These are phyloP conservation scores for Ceratocystis ficicola DNA, from an alignment of 2,329 filamentous ascomycete genomes.

Conservation along the genomic window DNA sequence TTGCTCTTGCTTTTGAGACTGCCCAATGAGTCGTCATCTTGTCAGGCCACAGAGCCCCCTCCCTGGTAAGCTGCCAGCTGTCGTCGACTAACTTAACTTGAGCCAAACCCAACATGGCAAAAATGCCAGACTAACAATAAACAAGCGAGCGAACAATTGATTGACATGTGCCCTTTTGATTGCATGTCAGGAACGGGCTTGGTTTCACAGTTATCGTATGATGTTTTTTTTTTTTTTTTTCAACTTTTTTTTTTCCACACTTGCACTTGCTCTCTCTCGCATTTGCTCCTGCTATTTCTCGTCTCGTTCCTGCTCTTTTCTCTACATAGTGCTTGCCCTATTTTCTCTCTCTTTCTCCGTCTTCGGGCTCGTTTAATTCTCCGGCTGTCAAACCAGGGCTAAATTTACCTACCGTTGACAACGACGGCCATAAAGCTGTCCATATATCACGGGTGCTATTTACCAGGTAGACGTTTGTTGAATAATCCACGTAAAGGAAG, in stretches of 20 bases:
- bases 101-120: neutral
- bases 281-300: neutral
- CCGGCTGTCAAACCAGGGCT: slow-evolving; percentile 9
- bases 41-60: neutral
- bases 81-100: neutral
- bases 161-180: neutral
- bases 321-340: neutral
- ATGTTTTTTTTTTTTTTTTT: neutral
- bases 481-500: neutral
- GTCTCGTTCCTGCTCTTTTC: neutral
- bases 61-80: neutral
- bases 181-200: slow-evolving; percentile 7
- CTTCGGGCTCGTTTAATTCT: slow-evolving; percentile 8
- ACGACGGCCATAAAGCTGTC: neutral
- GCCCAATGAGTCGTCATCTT: neutral
- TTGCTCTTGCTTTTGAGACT: neutral
- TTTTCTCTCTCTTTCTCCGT: neutral
- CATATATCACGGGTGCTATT: neutral
- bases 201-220: slow-evolving; percentile 5
- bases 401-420: neutral
- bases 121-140: neutral
- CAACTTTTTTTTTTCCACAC: neutral
- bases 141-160: neutral
- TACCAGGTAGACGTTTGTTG: neutral
- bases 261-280: neutral